A percentile compares a stretch with the other conserved stretches of the same genome.
phyloP scores from a whole-genome alignment of 2,329 filamentous ascomycete species.

The Thelonectria discophora region DNA sequence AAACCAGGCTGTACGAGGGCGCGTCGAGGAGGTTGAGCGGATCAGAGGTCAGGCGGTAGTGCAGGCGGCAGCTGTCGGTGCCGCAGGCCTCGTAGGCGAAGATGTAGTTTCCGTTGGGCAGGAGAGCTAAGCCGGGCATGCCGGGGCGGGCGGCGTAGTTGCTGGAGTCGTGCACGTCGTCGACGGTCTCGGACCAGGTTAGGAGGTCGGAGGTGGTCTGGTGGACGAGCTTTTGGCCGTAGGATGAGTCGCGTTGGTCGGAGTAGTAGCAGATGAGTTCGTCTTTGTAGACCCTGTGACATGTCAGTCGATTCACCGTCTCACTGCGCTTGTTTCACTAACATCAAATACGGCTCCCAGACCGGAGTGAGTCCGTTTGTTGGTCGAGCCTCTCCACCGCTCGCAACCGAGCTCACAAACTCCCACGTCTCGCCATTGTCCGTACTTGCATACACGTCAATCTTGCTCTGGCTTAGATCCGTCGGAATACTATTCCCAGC shows the following conservation, averaged over 20 bases:
- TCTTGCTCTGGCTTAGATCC: constrained; percentile 69
- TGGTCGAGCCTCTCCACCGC: constrained; percentile 68
- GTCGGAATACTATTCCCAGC: constrained; percentile 68
- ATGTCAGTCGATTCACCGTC: background rate
- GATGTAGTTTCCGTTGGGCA: constrained; percentile 64
- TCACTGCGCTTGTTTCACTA: constrained; percentile 7
- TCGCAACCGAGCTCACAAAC: constrained; percentile 72
- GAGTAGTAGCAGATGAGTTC: constrained; percentile 74
- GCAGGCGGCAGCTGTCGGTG: constrained; percentile 51
- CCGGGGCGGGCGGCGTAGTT: constrained; percentile 71
- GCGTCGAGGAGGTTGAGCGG: constrained; percentile 49
- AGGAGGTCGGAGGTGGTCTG: constrained; percentile 67
- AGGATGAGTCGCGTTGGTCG: constrained; percentile 69
- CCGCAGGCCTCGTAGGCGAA: constrained; percentile 71
- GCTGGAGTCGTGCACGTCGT: constrained; percentile 65
- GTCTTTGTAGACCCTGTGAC: constrained; percentile 59
- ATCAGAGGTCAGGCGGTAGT: constrained; percentile 53
- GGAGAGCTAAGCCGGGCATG: constrained; percentile 69
- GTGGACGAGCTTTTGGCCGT: constrained; percentile 76
- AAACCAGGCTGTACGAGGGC: constrained; percentile 44
- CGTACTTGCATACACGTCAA: constrained; percentile 73
- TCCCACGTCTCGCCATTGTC: constrained; percentile 71
- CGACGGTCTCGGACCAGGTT: constrained; percentile 65
- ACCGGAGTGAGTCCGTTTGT: constrained; percentile 73
- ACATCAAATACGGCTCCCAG: constrained; percentile 76